A percentile compares a stretch with the other conserved stretches of the same genome.
These are phyloP conservation scores for Phytomonas francai DNA, from an alignment of 208 protist genomes.

Conservation along the genomic window DNA sequence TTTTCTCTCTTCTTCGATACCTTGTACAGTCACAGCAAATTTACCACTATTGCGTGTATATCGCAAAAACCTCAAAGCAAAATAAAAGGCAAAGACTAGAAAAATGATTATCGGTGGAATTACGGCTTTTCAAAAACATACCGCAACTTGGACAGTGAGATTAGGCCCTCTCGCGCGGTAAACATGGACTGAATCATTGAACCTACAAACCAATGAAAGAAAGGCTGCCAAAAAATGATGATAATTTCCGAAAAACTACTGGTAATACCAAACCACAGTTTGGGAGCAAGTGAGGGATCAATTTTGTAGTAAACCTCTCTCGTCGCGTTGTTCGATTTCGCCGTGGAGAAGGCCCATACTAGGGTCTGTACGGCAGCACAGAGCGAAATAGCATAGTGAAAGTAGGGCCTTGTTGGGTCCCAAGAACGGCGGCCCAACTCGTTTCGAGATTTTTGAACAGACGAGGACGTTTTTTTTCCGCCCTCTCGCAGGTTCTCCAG, in stretches of 20 bases:
- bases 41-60: neutral
- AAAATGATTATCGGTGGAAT: neutral
- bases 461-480: too few species aligned
- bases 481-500: conserved; percentile 9
- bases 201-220: conserved; percentile 44
- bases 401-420: too few species aligned
- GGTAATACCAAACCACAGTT: too few species aligned
- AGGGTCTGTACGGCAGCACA: too few species aligned
- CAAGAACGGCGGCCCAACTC: too few species aligned
- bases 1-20: too few species aligned
- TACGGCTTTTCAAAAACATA: conserved; percentile 67
- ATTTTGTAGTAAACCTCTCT: too few species aligned
- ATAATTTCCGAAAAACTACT: conserved; percentile 1
- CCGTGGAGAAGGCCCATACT: too few species aligned
- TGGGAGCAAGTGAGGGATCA: too few species aligned
- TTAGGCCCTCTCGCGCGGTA: conserved; percentile 32
- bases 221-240: conserved; percentile 47
- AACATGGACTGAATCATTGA: conserved; percentile 34
- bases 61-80: conserved; percentile 8
- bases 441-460: too few species aligned
- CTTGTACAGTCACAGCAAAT: neutral
- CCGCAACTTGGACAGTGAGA: conserved; percentile 38
- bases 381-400: too few species aligned
- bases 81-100: neutral
- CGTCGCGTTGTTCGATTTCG: too few species aligned